Conservation (phyloP, 179 eudicot species). For the Heliamphora ciliata region DNA sequence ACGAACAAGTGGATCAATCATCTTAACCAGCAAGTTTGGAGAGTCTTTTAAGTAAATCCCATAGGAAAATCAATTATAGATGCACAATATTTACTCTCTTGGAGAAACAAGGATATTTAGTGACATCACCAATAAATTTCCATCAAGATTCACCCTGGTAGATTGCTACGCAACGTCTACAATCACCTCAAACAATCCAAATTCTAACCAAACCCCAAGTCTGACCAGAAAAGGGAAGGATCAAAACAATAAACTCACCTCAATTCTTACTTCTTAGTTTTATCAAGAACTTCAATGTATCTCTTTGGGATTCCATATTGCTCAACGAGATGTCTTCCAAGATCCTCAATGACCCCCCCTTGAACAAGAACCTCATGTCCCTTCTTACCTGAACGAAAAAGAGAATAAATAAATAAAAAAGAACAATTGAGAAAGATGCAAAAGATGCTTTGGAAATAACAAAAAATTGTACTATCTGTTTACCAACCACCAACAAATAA, state of each 20-base stretch:
- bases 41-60: too few species aligned
- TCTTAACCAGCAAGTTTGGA: too few species aligned
- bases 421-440: background rate
- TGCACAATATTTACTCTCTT: too few species aligned
- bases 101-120: too few species aligned
- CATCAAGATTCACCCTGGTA: background rate
- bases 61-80: too few species aligned
- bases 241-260: constrained; percentile 10
- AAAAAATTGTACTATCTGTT: background rate
- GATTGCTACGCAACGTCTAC: background rate
- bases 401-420: background rate
- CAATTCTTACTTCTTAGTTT: constrained; percentile 52
- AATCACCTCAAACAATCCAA: constrained; percentile 1
- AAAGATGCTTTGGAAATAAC: background rate
- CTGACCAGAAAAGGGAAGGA: constrained; percentile 2
- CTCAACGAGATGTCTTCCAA: constrained; percentile 79
- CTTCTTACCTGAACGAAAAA: constrained; percentile 58
- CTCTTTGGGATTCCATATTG: constrained; percentile 87
- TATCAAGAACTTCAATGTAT: constrained; percentile 86
- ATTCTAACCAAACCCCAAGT: background rate
- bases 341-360: constrained; percentile 94
- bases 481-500: background rate
- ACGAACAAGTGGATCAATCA: too few species aligned
- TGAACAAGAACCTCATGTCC: constrained; percentile 91
- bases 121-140: too few species aligned